A percentile compares a stretch with the other conserved stretches of the same genome.
phyloP scores from a whole-genome alignment of 345 rosid genomes.

The Gossypium ekmanianum region DNA sequence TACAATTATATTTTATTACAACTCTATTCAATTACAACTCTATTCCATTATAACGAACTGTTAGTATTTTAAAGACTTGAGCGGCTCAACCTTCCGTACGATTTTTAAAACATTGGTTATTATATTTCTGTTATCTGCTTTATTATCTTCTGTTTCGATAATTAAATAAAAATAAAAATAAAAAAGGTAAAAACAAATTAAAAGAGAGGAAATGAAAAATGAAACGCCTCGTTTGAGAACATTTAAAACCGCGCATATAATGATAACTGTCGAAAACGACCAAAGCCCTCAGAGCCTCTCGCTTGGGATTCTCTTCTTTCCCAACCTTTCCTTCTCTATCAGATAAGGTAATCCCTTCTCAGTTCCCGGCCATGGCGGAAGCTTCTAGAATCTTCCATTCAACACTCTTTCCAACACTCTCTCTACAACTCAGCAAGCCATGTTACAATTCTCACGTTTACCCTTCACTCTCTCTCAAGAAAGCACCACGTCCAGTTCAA shows the following conservation, averaged over 20 bases:
- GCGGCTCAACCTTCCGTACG: too few relatives aligned
- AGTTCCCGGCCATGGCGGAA: constrained; percentile 53
- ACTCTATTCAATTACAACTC: too few relatives aligned
- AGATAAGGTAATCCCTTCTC: constrained; percentile 27
- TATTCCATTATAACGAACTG: too few relatives aligned
- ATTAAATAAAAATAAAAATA: too few relatives aligned
- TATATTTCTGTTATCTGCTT: too few relatives aligned
- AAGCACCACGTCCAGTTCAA: constrained; percentile 25
- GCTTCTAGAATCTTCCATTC: constrained; percentile 50
- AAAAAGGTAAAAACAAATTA: too few relatives aligned
- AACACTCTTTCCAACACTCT: constrained; percentile 41
- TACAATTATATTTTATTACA: too few relatives aligned
- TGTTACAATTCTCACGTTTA: background rate
- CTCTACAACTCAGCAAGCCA: constrained; percentile 29
- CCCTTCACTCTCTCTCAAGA: constrained; percentile 20
- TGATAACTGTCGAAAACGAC: background rate
- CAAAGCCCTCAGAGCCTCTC: background rate
- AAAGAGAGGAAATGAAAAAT: background rate
- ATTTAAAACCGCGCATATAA: background rate
- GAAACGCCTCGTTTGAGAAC: background rate
- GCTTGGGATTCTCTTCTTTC: background rate
- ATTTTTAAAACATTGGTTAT: too few relatives aligned
- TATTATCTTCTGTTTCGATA: too few relatives aligned
- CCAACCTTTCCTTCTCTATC: too few relatives aligned
- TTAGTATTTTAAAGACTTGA: too few relatives aligned